A percentile compares a stretch with the other conserved stretches of the same genome.
These are phyloP conservation scores for Papiliotrema terrestris DNA, from an alignment of 1,284 basidiomycete genomes.

Conservation along the genomic window DNA sequence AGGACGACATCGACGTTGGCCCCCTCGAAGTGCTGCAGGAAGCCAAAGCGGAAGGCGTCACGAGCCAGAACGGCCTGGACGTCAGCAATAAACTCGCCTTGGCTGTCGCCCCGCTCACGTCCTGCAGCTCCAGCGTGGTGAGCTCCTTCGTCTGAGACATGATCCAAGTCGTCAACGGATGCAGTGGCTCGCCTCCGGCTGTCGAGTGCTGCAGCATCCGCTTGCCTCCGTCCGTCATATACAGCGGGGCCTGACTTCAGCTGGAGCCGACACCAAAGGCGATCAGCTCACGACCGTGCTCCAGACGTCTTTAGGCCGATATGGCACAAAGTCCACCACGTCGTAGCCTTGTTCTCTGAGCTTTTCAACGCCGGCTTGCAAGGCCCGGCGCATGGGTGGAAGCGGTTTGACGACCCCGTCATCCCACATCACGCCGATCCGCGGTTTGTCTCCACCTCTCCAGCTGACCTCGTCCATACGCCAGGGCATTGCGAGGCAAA, in stretches of 20 bases:
- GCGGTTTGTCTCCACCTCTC: background rate
- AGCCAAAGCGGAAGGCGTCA: slow-evolving; percentile 18
- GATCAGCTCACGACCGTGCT: background rate
- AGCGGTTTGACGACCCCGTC: background rate
- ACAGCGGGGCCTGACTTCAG: slow-evolving; percentile 3
- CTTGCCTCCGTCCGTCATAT: slow-evolving; percentile 38
- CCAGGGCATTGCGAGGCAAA: slow-evolving; percentile 19
- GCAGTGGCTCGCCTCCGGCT: slow-evolving; percentile 24
- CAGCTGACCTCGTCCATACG: slow-evolving; percentile 5
- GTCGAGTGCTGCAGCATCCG: slow-evolving; percentile 17
- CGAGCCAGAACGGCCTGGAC: too few species aligned
- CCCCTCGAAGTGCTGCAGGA: slow-evolving; percentile 18
- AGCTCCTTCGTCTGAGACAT: slow-evolving; percentile 9
- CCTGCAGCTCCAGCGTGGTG: background rate
- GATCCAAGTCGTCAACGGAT: slow-evolving; percentile 32
- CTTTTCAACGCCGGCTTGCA: background rate
- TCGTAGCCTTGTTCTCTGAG: background rate
- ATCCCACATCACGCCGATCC: background rate
- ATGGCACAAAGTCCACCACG: background rate
- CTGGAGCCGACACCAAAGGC: too few species aligned
- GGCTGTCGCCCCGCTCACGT: too few species aligned
- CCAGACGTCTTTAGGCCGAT: background rate
- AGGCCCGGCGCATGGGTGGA: too few species aligned
- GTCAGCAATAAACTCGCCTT: too few species aligned
- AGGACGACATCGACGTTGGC: slow-evolving; percentile 36